Conservation (phyloP, 169 alveolate species). For the Cryptosporidium ryanae region DNA sequence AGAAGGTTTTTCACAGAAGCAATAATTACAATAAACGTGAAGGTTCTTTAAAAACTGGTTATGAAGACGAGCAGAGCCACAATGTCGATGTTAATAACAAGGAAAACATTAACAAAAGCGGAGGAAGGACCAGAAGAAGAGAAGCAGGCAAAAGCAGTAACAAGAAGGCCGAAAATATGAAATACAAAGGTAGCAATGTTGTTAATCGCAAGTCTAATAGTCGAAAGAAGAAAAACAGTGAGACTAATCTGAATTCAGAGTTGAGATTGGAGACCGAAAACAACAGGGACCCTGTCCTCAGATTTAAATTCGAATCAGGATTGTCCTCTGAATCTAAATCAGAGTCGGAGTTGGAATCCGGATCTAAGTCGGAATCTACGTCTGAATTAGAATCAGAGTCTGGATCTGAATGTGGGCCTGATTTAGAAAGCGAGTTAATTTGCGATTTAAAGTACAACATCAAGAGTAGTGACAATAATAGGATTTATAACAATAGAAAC, state of each 20-base stretch:
- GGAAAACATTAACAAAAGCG: too few relatives aligned
- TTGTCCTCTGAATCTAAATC: background rate
- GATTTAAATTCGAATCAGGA: background rate
- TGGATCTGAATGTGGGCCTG: background rate
- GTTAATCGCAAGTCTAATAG: background rate
- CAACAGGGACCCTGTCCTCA: too few relatives aligned
- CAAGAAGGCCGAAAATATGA: background rate
- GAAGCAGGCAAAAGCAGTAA: background rate
- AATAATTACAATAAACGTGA: background rate
- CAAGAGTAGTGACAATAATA: too few relatives aligned
- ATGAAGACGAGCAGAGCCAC: too few relatives aligned
- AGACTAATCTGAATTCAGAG: background rate
- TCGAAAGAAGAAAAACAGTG: background rate
- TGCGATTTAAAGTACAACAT: too few relatives aligned
- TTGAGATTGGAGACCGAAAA: background rate
- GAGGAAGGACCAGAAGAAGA: too few relatives aligned
- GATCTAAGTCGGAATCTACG: background rate
- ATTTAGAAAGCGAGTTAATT: background rate
- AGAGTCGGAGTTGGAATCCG: background rate
- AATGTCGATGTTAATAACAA: too few relatives aligned
- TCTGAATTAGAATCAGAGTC: background rate
- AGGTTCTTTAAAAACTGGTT: too few relatives aligned
- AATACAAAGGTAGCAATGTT: background rate
- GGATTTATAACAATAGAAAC: too few relatives aligned
- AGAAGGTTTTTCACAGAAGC: background rate